These are phyloP conservation scores for Exophiala lecanii-corni DNA, from an alignment of 2,329 filamentous ascomycete species.

Conservation along the genomic window DNA sequence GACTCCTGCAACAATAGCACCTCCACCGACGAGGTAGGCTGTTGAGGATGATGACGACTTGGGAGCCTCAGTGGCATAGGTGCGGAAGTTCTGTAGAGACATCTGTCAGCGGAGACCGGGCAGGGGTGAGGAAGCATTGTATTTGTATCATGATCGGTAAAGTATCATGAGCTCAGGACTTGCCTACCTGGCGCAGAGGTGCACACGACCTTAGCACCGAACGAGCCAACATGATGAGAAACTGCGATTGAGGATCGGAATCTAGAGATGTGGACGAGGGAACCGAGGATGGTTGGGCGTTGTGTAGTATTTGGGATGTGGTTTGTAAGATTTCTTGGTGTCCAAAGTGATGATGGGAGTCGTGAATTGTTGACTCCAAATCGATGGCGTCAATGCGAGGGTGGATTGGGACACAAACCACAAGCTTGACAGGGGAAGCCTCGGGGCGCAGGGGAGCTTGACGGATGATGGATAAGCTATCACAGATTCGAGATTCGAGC, in stretches of 20 bases:
- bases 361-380: too few species aligned
- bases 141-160: too few species aligned
- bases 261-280: not conserved
- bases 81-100: slow-evolving; percentile 53
- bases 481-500: too few species aligned
- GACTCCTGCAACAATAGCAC: slow-evolving; percentile 56
- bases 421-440: too few species aligned
- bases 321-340: too few species aligned
- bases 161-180: too few species aligned
- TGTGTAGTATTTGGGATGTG: too few species aligned
- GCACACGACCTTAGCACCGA: slow-evolving; percentile 59
- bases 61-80: slow-evolving; percentile 65
- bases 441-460: too few species aligned
- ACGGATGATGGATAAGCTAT: too few species aligned
- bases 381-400: not conserved
- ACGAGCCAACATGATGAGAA: slow-evolving; percentile 61
- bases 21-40: slow-evolving; percentile 42
- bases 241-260: not conserved
- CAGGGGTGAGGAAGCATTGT: not conserved
- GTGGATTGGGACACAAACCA: not conserved
- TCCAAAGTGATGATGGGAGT: too few species aligned
- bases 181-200: slow-evolving; percentile 61
- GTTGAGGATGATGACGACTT: slow-evolving; percentile 50
- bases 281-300: not conserved
- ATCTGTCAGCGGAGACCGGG: not conserved